Conservation (phyloP, 257 asterid species). For the Ajuga chamaepitys region DNA sequence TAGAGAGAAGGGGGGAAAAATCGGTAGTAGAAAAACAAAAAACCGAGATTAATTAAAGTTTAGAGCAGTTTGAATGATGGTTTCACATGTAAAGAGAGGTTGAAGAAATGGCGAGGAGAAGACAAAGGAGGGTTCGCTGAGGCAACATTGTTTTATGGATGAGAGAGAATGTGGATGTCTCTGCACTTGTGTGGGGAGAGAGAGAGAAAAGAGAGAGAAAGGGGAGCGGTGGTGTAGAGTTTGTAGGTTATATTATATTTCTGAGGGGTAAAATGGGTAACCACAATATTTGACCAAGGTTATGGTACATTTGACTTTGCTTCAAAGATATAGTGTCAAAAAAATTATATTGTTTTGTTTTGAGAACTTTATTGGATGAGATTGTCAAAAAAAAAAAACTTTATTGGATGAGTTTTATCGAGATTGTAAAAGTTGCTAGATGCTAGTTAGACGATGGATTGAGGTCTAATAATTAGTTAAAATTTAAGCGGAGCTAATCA, state of each 20-base stretch:
- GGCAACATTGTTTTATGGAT: constrained; percentile 23
- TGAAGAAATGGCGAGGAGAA: constrained; percentile 16
- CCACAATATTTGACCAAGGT: constrained; percentile 3
- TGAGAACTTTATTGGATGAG: neutral
- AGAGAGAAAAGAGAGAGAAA: constrained; percentile 12
- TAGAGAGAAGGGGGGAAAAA: constrained; percentile 22
- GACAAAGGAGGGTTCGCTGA: constrained; percentile 21
- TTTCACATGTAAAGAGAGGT: constrained; percentile 17
- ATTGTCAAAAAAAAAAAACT: too few relatives aligned
- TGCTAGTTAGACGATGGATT: too few relatives aligned
- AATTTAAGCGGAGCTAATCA: too few relatives aligned
- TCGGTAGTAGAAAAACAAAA: neutral
- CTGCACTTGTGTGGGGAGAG: neutral
- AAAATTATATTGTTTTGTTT: neutral
- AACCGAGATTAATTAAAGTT: neutral
- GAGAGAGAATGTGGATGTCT: constrained; percentile 28
- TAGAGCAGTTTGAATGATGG: constrained; percentile 1
- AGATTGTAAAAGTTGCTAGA: too few relatives aligned
- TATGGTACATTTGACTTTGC: neutral
- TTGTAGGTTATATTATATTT: neutral
- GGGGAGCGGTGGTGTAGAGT: neutral
- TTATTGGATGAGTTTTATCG: too few relatives aligned
- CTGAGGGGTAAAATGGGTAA: constrained; percentile 9
- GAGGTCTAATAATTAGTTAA: too few relatives aligned
- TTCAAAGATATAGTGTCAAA: too few relatives aligned